A percentile compares a stretch with the other conserved stretches of the same genome.
These are phyloP conservation scores for Clitopilus hobsonii DNA, from an alignment of 768 basidiomycete species.

Conservation along the genomic window DNA sequence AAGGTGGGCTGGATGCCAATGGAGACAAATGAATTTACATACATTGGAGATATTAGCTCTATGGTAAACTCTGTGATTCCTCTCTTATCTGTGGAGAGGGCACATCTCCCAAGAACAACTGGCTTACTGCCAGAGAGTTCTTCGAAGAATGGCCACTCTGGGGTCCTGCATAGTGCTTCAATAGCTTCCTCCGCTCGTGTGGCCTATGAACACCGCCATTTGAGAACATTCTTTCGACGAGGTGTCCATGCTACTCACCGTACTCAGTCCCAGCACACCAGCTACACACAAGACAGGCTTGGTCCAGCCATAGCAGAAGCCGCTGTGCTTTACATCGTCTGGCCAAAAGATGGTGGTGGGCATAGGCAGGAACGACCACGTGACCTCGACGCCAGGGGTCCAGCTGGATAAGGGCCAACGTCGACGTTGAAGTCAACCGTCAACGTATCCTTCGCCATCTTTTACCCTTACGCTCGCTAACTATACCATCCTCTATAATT, in stretches of 20 bases:
- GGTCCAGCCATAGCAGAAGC: conserved; percentile 59
- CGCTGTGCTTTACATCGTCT: conserved; percentile 35
- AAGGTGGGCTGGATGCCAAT: background rate
- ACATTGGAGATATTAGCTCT: no score
- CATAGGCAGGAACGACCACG: conserved; percentile 24
- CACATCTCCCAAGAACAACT: conserved; percentile 27
- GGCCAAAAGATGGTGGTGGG: conserved; percentile 56
- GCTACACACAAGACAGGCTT: conserved; percentile 45
- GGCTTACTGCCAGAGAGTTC: conserved; percentile 27
- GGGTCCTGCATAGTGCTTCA: conserved; percentile 12
- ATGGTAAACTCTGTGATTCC: no score
- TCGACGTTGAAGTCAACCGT: background rate
- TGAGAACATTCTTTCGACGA: background rate
- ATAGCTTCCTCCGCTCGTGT: conserved; percentile 14
- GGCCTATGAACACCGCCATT: conserved; percentile 4
- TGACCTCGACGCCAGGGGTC: conserved; percentile 11
- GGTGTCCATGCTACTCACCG: conserved; percentile 23
- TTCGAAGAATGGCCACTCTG: conserved; percentile 21
- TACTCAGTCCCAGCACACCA: conserved; percentile 35
- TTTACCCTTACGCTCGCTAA: background rate
- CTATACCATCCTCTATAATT: background rate
- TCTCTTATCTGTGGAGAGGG: conserved; percentile 12
- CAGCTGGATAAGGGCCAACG: conserved; percentile 4
- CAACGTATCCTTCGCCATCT: background rate
- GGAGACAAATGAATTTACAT: no score